Conservation (phyloP, 148 eudicot genomes). For the Spergularia marina region DNA sequence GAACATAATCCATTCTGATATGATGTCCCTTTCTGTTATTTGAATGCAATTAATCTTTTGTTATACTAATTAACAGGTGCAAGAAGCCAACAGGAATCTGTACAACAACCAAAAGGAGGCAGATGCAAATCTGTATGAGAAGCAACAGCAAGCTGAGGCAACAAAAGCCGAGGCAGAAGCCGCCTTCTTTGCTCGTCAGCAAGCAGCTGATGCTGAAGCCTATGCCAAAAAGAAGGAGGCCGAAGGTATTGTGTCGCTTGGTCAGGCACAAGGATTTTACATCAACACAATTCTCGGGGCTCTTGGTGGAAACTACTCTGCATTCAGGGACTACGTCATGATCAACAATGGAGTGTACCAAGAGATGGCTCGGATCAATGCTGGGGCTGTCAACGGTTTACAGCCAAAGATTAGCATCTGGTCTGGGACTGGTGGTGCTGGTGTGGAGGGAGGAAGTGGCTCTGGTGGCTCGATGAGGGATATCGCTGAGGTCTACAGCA, state of each 20-base stretch:
- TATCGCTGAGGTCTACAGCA: slow-evolving; percentile 28
- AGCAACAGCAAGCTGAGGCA: slow-evolving; percentile 32
- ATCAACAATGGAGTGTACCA: slow-evolving; percentile 27
- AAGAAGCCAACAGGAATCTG: slow-evolving; percentile 36
- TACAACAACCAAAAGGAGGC: slow-evolving; percentile 36
- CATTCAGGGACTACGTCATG: slow-evolving; percentile 35
- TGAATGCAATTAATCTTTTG: background rate
- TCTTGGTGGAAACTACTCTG: slow-evolving; percentile 25
- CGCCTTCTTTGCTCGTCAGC: slow-evolving; percentile 29
- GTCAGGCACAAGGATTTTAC: slow-evolving; percentile 40
- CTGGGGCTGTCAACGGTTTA: slow-evolving; percentile 26
- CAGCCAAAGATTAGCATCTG: slow-evolving; percentile 37
- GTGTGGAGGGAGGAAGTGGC: background rate
- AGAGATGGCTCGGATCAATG: slow-evolving; percentile 33
- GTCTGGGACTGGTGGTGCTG: slow-evolving; percentile 23
- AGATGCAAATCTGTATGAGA: slow-evolving; percentile 35
- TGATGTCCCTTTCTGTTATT: background rate
- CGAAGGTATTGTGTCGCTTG: slow-evolving; percentile 35
- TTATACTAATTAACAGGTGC: slow-evolving; percentile 24
- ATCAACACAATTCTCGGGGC: slow-evolving; percentile 20
- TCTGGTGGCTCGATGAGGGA: slow-evolving; percentile 29
- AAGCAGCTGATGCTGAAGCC: slow-evolving; percentile 27
- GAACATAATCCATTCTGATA: background rate
- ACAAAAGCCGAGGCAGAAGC: slow-evolving; percentile 42
- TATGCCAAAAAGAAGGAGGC: slow-evolving; percentile 43